Base-by-base conservation (phyloP, 768 basidiomycete genomes). In the Russula earlei region DNA sequence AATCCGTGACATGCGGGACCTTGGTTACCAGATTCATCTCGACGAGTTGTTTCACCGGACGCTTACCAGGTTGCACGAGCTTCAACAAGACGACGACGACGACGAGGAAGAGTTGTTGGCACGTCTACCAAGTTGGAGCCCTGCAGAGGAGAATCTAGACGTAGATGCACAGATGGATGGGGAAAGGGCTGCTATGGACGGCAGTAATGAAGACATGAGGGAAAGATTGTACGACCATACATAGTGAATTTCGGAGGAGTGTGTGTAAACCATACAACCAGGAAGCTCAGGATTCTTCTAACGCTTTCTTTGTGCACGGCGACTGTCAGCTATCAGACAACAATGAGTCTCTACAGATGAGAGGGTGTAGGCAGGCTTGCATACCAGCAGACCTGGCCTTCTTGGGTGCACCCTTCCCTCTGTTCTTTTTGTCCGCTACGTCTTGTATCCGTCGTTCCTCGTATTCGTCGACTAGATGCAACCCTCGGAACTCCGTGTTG, bases 331-430 rank as follows among this genome's bases (percentile, higher is more conserved):
- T 82, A 65, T 9, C 62, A 27, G 47, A 27, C 11, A 38, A 37
- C n/a, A 9, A 40, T 34, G 19, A 33, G 24, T 10, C 6, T 48
- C 19, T 17, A 7, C 22, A 17, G 8, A n/a, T n/a, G n/a, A 11
- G 55, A 11, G n/a, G 34, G 49, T 60, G 9, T 38, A 14, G 31
- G 31, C 50, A 17, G 19, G 27, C 41, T n/a, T 24, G 73, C 78
- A 44, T 41, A 87, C 87, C 80, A 68, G 78, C 75, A 22, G 72
- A 71, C 68, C 83, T 88, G 2, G 85, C 84, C 70, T 91, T 91
- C 72, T 84, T 81, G 51, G 90, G 90, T 20, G 83, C 78, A 43
- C 87, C 89, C 71, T 91, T 91, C 27, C 89, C 89, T 75, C 89
- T 79, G 64, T 74, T 79, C 70, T 79, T 85, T 67, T 73, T 76